Conservation (phyloP, 2,329 filamentous ascomycete species). For the Aspergillus carbonarius region DNA sequence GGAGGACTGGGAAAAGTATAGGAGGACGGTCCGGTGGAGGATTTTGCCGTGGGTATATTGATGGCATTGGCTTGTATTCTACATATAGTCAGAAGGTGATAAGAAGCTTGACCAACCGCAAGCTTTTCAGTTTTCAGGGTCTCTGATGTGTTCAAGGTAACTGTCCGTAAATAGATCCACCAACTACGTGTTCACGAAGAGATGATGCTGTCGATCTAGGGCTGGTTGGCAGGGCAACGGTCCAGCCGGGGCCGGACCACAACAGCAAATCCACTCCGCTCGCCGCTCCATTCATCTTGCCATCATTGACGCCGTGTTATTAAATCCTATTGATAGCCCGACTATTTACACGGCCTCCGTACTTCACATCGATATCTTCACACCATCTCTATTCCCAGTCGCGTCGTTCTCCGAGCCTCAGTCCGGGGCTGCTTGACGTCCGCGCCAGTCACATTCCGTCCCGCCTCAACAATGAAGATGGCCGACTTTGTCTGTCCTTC, state of each 20-base stretch:
- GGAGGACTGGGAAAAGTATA: conserved; percentile 83
- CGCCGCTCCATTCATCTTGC: background rate
- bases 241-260: background rate
- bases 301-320: background rate
- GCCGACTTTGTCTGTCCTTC: conserved; percentile 7
- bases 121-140: no score
- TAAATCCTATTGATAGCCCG: background rate
- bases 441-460: conserved; percentile 1
- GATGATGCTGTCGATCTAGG: background rate
- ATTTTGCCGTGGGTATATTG: conserved; percentile 82
- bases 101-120: no score
- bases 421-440: background rate
- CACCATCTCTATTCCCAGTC: background rate
- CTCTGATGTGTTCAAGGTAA: no score
- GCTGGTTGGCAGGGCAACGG: background rate
- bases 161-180: background rate
- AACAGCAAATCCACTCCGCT: background rate
- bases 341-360: background rate
- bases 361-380: background rate
- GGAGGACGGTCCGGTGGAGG: conserved; percentile 70
- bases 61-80: background rate
- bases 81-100: no score
- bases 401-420: background rate
- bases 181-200: background rate
- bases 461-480: conserved; percentile 3